Evolutionary conservation across 2,329 filamentous ascomycete genomes (phyloP), one percentile per base, ranked within the genome.

Genomic region (Xylogone sp.): DNA sequence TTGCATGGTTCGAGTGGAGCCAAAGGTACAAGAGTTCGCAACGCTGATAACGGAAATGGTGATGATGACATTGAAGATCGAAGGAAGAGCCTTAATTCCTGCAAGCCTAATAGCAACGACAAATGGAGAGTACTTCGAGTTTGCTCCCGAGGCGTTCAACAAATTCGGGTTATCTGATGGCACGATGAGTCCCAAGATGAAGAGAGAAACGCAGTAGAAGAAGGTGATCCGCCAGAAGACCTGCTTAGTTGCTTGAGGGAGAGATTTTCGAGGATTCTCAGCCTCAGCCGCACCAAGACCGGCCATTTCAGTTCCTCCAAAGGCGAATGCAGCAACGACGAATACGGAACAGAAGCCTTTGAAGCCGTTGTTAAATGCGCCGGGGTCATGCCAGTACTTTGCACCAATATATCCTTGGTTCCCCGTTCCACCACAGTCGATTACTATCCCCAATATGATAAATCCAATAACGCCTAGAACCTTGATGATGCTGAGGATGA

Each of bases 341-440:
- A 85, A 84, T 43, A 84, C 80, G 53, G 75, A 74, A 65, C 81
- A 84, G 60, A 85, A 77, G 42, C 82, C 82, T 66, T 82, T 79
- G 72, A 86, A 85, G 5, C 82, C 82, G 61, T 84, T 74, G 46
- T 63, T 57, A 64, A 78, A 77, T 1, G 80, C 78, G 4, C 79
- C 79, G 0, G 78, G 78, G 29, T 80, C 68, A 55, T 75, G 68
- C 80, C 81, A 84, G 68, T 79, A 82, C 24, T 73, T 72, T 20
- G 76, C 79, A n/a, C 83, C 83, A 43, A 84, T 76, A 63, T 83
- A 81, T 44, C 78, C 75, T 58, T 75, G 46, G 24, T 18, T 21
- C 19, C 43, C 47, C 2, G 43, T 47, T 43, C 76, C 80, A 45
- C 79, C 80, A 50, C 69, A 72, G 65, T 80, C 74, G 61, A 83